These are phyloP conservation scores for Heteromeles arbutifolia DNA, from an alignment of 306 rosid genomes.

Conservation along the genomic window DNA sequence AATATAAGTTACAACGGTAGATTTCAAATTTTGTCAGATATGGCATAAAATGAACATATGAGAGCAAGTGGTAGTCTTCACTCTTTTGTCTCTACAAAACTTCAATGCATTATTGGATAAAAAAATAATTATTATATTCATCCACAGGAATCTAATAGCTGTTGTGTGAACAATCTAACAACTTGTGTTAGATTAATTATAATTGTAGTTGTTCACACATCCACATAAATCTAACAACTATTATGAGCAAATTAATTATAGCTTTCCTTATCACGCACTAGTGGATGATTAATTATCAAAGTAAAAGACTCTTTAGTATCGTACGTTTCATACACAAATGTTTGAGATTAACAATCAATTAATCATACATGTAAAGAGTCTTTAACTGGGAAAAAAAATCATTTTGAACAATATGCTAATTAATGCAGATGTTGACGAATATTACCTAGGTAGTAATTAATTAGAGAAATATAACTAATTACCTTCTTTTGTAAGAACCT, in stretches of 20 bases:
- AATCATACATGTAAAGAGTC: not conserved
- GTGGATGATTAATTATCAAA: not conserved
- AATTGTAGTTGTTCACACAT: not conserved
- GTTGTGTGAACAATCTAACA: not conserved
- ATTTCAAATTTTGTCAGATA: not conserved
- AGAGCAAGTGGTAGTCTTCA: not conserved
- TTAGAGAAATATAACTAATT: not conserved
- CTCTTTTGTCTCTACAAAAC: not conserved
- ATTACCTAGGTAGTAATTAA: not conserved
- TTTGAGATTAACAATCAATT: not conserved
- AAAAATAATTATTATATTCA: no score
- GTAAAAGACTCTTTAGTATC: not conserved
- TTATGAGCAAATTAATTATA: not conserved
- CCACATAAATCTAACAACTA: not conserved
- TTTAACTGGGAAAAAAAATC: not conserved
- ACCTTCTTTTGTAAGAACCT: conserved; percentile 66
- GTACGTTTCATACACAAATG: not conserved
- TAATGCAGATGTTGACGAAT: not conserved
- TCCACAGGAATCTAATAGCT: not conserved
- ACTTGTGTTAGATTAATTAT: no score
- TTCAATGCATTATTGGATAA: not conserved
- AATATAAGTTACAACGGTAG: no score
- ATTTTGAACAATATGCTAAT: not conserved
- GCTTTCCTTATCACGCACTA: not conserved
- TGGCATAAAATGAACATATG: not conserved